Evolutionary conservation across 345 rosid genomes (phyloP).

Genomic region (Eucalyptus marginata): DNA sequence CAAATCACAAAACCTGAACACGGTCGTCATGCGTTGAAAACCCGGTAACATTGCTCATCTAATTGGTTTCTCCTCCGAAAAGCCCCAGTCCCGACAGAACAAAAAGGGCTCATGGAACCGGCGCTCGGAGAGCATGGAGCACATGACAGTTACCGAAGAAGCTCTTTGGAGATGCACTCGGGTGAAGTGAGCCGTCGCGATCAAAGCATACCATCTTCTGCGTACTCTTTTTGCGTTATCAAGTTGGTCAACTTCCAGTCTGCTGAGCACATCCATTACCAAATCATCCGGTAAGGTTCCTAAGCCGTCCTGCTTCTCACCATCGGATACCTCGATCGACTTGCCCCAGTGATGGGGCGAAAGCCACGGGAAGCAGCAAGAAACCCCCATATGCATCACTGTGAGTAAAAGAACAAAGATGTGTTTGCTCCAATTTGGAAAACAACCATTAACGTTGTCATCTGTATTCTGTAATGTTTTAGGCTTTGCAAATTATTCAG

Average conservation of each 20-base stretch:
- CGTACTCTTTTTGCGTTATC: neutral
- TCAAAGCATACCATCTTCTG: neutral
- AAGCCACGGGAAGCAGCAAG: neutral
- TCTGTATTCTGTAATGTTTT: neutral
- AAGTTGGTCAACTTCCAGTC: neutral
- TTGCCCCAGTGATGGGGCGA: neutral
- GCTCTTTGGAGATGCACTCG: neutral
- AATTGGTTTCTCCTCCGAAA: neutral
- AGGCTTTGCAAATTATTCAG: neutral
- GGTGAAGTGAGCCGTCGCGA: neutral
- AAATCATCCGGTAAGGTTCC: neutral
- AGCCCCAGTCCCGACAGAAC: neutral
- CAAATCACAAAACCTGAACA: neutral
- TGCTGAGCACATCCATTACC: neutral
- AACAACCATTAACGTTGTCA: neutral
- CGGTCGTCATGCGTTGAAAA: neutral
- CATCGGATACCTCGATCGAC: neutral
- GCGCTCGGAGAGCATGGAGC: neutral
- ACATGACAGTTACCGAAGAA: neutral
- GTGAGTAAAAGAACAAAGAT: neutral
- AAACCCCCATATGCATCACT: neutral
- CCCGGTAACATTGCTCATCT: neutral
- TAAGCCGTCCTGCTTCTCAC: neutral
- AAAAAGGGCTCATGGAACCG: neutral
- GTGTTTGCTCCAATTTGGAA: neutral